phyloP scores from a whole-genome alignment of 768 basidiomycete species.

The Tylopilus intermedius region DNA sequence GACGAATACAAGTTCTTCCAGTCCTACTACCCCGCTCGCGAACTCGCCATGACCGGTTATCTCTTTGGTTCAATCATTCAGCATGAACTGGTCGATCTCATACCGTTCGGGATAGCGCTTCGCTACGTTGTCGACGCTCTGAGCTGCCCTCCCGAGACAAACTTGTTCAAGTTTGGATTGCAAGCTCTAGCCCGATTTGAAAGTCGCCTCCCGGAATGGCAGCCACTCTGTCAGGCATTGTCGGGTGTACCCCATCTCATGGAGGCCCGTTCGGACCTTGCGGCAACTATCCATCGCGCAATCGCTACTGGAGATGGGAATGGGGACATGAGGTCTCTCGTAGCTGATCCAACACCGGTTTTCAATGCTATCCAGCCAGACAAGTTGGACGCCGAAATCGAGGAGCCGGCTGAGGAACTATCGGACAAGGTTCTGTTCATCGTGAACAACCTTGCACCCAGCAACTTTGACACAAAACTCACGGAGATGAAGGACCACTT shows the following conservation, averaged over 20 bases:
- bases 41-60: conserved; percentile 92
- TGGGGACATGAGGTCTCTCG: conserved; percentile 36
- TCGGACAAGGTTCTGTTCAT: conserved; percentile 96
- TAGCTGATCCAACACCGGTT: conserved; percentile 45
- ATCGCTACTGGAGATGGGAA: conserved; percentile 49
- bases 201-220: conserved; percentile 84
- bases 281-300: conserved; percentile 64
- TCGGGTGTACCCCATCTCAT: conserved; percentile 82
- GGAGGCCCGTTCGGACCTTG: conserved; percentile 80
- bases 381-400: conserved; percentile 52
- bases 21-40: conserved; percentile 88
- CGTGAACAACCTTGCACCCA: conserved; percentile 94
- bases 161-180: conserved; percentile 92
- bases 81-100: conserved; percentile 86
- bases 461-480: conserved; percentile 86
- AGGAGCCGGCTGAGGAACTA: conserved; percentile 74
- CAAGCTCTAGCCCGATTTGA: conserved; percentile 89
- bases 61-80: conserved; percentile 96
- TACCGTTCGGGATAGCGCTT: conserved; percentile 92
- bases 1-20: conserved; percentile 99
- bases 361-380: conserved; percentile 82
- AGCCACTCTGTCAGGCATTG: conserved; percentile 84
- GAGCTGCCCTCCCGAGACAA: conserved; percentile 84
- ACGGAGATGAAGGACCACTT: conserved; percentile 83
- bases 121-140: conserved; percentile 95